Evolutionary conservation across 1,284 basidiomycete species (phyloP), one percentile per base, ranked within the genome.

Genomic region (Fomes fomentarius): DNA sequence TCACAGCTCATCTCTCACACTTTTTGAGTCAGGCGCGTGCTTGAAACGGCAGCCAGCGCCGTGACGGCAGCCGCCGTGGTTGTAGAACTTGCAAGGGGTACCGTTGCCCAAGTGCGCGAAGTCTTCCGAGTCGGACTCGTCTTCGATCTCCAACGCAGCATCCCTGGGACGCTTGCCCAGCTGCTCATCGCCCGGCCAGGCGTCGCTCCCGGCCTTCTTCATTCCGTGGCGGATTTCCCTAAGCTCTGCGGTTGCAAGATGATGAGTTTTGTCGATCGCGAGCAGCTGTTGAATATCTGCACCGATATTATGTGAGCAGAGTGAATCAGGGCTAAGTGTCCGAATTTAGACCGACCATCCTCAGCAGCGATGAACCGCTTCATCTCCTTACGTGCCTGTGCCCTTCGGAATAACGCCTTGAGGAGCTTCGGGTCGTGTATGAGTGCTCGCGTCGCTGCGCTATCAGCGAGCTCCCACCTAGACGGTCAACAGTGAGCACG

Each of bases 11-110:
- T 84, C 80, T 11, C 78, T 70, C 3, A 81, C 71, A 57, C 82
- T 83, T 64, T 74, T 76, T 31, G 70, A 60, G 60, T 84, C 81
- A 0, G 78, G 79, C 1, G 78, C 77, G 66, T 84, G 82, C 19
- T 73, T 77, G 62, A 69, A 82, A 8, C 53, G 55, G 57, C 82
- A 84, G 2, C 60, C 52, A 0, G 21, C 46, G 1, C 78, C 77
- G 7, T 73, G 70, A 8, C 54, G 66, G 59, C 79, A 80, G 1
- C 78, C 77, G 24, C 68, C 67, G 52, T 75, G 78, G 54, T 84
- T 83, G 63, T 83, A 79, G 63, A 76, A 78, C 38, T 75, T 69
- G 65, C 82, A 84, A 0, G 81, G 75, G 6, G 76, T 73, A 1
- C 74, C 72, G 50, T 79, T 81, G 1, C 82, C 83, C 2, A 68